phyloP scores from a whole-genome alignment of 441 rosid species.

The Biscutella auriculata region DNA sequence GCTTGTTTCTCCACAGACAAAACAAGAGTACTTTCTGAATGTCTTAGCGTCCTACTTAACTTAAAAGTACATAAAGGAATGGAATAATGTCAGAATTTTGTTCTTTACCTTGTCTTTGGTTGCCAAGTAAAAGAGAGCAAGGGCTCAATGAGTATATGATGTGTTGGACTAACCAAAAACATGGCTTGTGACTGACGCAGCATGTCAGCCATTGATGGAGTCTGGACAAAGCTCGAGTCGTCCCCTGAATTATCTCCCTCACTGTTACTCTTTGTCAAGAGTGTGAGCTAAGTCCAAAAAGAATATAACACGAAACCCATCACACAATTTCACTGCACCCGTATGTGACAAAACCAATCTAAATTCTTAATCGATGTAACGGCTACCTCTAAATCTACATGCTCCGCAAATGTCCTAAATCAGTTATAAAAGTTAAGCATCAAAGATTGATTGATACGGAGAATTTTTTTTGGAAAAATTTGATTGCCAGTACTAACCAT shows the following conservation, averaged over 20 bases:
- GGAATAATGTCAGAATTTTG: slow-evolving; percentile 9
- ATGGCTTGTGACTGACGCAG: slow-evolving; percentile 61
- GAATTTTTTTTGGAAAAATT: too few species aligned
- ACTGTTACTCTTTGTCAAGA: slow-evolving; percentile 92
- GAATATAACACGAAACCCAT: slow-evolving; percentile 58
- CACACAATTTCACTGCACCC: slow-evolving; percentile 45
- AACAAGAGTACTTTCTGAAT: slow-evolving; percentile 11
- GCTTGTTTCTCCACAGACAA: slow-evolving; percentile 18
- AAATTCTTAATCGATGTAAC: slow-evolving; percentile 46
- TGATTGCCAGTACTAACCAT: too few species aligned
- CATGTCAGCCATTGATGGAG: slow-evolving; percentile 86
- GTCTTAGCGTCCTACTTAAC: neutral
- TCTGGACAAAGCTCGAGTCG: slow-evolving; percentile 58
- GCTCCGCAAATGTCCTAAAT: slow-evolving; percentile 46
- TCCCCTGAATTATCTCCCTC: slow-evolving; percentile 72
- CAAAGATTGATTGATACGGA: too few species aligned
- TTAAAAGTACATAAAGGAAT: neutral
- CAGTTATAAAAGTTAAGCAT: too few species aligned
- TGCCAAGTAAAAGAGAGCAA: slow-evolving; percentile 41
- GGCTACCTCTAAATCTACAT: slow-evolving; percentile 54
- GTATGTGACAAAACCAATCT: slow-evolving; percentile 41
- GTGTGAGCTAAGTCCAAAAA: slow-evolving; percentile 88
- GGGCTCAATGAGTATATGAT: slow-evolving; percentile 51
- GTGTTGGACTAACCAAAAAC: slow-evolving; percentile 52
- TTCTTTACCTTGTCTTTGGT: slow-evolving; percentile 51